A percentile compares a stretch with the other conserved stretches of the same genome.
These are phyloP conservation scores for Cercospora sp. DNA, from an alignment of 2,329 filamentous ascomycete species.

Conservation along the genomic window DNA sequence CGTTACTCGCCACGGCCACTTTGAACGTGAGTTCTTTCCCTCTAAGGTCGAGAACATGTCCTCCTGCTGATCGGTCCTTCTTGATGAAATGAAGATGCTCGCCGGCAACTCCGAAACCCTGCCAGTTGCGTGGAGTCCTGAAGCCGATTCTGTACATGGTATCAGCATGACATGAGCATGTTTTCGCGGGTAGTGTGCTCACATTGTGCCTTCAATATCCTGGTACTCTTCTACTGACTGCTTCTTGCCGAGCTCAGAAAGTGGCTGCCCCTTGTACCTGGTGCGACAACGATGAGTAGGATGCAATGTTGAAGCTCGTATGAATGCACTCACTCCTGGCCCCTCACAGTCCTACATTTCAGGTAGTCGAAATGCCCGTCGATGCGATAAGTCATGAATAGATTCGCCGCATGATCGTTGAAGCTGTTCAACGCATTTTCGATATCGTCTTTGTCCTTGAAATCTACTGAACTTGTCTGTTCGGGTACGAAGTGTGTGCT, in stretches of 20 bases:
- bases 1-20: slow-evolving; percentile 42
- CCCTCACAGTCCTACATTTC: slow-evolving; percentile 38
- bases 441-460: slow-evolving; percentile 32
- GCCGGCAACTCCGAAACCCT: slow-evolving; percentile 45
- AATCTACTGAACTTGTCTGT: slow-evolving; percentile 27
- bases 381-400: slow-evolving; percentile 40
- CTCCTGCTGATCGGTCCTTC: slow-evolving; percentile 40
- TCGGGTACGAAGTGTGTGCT: slow-evolving; percentile 37
- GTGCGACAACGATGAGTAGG: neutral
- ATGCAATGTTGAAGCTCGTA: neutral
- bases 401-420: slow-evolving; percentile 33
- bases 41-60: slow-evolving; percentile 45
- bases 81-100: slow-evolving; percentile 48
- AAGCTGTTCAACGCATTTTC: slow-evolving; percentile 33
- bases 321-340: slow-evolving; percentile 29
- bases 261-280: slow-evolving; percentile 35
- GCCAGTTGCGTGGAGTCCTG: slow-evolving; percentile 43
- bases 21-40: slow-evolving; percentile 39
- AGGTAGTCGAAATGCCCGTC: slow-evolving; percentile 34
- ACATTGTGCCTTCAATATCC: slow-evolving; percentile 42
- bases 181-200: neutral
- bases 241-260: slow-evolving; percentile 42
- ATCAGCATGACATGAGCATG: neutral
- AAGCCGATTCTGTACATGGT: slow-evolving; percentile 40
- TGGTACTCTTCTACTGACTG: slow-evolving; percentile 43